Percentiles rank a stretch among this genome's conserved stretches.
phyloP scores from a whole-genome alignment of 2,329 filamentous ascomycete species.

The Fusarium staphyleae region DNA sequence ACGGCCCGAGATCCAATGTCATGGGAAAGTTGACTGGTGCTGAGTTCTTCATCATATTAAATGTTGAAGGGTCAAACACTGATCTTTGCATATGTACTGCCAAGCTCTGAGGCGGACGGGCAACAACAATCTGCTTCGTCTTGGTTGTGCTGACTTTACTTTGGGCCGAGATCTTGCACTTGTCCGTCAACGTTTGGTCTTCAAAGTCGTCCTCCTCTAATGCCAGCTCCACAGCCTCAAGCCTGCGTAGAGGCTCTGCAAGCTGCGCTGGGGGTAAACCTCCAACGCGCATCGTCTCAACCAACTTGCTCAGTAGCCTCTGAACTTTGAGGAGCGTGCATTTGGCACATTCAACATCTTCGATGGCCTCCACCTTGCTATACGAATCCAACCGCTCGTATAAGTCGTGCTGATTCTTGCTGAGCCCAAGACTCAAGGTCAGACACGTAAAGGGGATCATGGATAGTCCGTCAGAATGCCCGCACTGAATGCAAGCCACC shows the following conservation, averaged over 20 bases:
- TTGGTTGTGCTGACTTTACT: conserved; percentile 81
- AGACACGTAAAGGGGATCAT: conserved; percentile 95
- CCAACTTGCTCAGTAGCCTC: conserved; percentile 55
- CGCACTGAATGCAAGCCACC: conserved; percentile 85
- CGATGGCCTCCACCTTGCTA: conserved; percentile 82
- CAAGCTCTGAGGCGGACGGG: conserved; percentile 79
- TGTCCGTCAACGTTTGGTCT: conserved; percentile 67
- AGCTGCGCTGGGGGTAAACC: conserved; percentile 57
- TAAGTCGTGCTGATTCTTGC: conserved; percentile 69
- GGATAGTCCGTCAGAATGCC: conserved; percentile 85
- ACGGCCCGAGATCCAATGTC: conserved; percentile 78
- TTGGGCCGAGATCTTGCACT: conserved; percentile 71
- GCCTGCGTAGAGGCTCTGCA: conserved; percentile 59
- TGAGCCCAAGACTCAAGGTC: conserved; percentile 78
- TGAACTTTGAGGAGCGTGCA: conserved; percentile 77
- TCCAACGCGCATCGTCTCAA: conserved; percentile 49
- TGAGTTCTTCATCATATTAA: conserved; percentile 82
- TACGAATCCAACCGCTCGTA: conserved; percentile 84
- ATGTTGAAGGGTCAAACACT: conserved; percentile 84
- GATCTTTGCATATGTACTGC: conserved; percentile 91
- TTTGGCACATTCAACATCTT: conserved; percentile 88
- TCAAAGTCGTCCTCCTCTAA: conserved; percentile 83
- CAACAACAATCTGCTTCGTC: conserved; percentile 87
- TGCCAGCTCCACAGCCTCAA: conserved; percentile 72
- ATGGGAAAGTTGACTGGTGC: conserved; percentile 80